Evolutionary conservation across 1,284 basidiomycete genomes (phyloP).

Genomic region (Porodaedalea pini): DNA sequence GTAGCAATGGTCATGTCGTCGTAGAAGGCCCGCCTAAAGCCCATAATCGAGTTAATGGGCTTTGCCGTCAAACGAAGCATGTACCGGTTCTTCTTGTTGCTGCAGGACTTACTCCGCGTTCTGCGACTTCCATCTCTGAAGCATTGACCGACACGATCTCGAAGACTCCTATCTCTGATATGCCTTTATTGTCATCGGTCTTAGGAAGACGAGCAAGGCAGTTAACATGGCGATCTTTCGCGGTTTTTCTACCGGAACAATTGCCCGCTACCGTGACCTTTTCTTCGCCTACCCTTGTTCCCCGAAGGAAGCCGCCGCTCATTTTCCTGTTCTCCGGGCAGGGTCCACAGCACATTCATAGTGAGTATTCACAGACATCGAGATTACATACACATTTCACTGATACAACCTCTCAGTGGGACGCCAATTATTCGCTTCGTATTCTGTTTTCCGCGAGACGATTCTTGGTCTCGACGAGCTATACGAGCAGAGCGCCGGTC

Average conservation of each 20-base stretch:
- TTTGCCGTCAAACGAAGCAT: not conserved
- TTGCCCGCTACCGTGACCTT: constrained; percentile 18
- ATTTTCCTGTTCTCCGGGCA: constrained; percentile 41
- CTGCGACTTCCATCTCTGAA: constrained; percentile 23
- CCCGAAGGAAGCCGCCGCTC: constrained; percentile 29
- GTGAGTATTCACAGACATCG: constrained; percentile 23
- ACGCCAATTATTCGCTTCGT: constrained; percentile 35
- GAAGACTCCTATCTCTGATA: not conserved
- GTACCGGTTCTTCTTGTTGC: constrained; percentile 32
- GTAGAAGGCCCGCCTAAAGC: constrained; percentile 33
- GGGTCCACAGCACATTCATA: constrained; percentile 39
- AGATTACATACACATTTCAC: not conserved
- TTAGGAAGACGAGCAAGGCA: constrained; percentile 23
- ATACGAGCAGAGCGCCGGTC: constrained; percentile 30
- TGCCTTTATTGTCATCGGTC: constrained; percentile 13
- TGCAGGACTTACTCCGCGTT: constrained; percentile 37
- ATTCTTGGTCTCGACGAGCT: constrained; percentile 35
- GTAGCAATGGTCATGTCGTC: constrained; percentile 39
- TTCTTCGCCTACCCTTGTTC: constrained; percentile 26
- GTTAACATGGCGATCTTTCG: constrained; percentile 34
- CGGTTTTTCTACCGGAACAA: constrained; percentile 21
- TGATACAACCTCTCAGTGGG: constrained; percentile 33
- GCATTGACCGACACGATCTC: too few relatives aligned
- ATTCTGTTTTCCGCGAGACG: constrained; percentile 34
- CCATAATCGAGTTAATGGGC: not conserved